A percentile compares a stretch with the other conserved stretches of the same genome.
These are phyloP conservation scores for Picea sitchensis DNA, from an alignment of 75 land plant species.

Conservation along the genomic window DNA sequence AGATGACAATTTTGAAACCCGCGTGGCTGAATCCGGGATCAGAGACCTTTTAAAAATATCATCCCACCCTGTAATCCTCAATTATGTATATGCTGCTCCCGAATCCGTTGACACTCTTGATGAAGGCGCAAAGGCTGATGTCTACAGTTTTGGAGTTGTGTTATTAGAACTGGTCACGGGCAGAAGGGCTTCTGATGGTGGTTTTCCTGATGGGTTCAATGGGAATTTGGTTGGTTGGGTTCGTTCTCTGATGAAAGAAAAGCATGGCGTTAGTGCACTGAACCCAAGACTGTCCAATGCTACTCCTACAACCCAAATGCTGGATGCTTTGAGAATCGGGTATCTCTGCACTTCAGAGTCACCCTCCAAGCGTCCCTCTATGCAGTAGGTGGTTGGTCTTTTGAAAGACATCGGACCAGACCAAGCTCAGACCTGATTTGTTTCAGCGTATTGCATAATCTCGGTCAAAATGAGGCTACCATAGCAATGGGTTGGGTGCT, in stretches of 20 bases:
- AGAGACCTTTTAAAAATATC: conserved; percentile 19
- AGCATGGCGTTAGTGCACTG: conserved; percentile 25
- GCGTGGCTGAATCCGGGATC: conserved; percentile 61
- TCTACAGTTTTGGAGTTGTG: conserved; percentile 61
- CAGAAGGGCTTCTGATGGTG: conserved; percentile 13
- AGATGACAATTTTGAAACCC: conserved; percentile 64
- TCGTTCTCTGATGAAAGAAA: conserved; percentile 55
- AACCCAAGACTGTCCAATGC: conserved; percentile 35
- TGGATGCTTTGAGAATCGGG: conserved; percentile 65
- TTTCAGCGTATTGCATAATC: not conserved
- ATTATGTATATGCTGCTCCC: conserved; percentile 20
- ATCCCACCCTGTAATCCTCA: conserved; percentile 9
- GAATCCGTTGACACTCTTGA: conserved; percentile 3
- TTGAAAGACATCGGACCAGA: conserved; percentile 66
- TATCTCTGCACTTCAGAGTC: conserved; percentile 90
- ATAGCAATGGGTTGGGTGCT: not conserved
- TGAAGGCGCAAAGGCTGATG: conserved; percentile 33
- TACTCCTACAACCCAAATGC: conserved; percentile 54
- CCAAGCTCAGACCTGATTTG: not conserved
- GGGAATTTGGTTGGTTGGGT: conserved; percentile 56
- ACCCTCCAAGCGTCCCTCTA: conserved; percentile 82
- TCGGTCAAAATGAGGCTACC: not conserved
- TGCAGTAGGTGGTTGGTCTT: conserved; percentile 92
- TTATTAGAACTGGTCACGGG: conserved; percentile 73
- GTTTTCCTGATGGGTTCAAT: conserved; percentile 4